These are phyloP conservation scores for Talinum fruticosum DNA, from an alignment of 148 eudicot species.

Conservation along the genomic window DNA sequence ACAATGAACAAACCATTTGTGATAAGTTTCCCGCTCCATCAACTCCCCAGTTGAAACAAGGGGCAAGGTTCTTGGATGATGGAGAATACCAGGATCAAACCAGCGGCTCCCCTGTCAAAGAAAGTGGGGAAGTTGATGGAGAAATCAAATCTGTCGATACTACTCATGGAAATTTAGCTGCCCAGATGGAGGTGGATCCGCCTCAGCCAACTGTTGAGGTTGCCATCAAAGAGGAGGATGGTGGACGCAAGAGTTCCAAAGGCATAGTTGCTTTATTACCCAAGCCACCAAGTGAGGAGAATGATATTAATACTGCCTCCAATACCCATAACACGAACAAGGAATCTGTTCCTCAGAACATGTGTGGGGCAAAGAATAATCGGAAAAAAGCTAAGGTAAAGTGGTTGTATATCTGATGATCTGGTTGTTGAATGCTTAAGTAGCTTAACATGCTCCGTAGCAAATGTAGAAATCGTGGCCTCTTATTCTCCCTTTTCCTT, in stretches of 20 bases:
- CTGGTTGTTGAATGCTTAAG: too few relatives aligned
- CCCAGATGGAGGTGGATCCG: constrained; percentile 35
- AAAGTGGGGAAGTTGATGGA: constrained; percentile 45
- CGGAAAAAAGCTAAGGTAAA: constrained; percentile 64
- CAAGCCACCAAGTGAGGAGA: constrained; percentile 20
- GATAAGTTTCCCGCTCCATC: constrained; percentile 86
- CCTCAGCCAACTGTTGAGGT: constrained; percentile 24
- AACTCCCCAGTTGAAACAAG: constrained; percentile 75
- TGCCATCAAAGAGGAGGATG: constrained; percentile 40
- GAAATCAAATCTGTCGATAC: constrained; percentile 78
- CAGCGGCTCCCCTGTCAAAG: constrained; percentile 44
- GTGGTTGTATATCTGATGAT: background rate
- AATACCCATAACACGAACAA: constrained; percentile 27
- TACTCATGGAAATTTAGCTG: constrained; percentile 35
- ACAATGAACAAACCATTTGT: constrained; percentile 35
- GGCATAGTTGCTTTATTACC: constrained; percentile 20
- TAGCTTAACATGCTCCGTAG: too few relatives aligned
- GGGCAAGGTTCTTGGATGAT: constrained; percentile 53
- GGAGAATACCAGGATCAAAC: constrained; percentile 59
- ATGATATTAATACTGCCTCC: constrained; percentile 19
- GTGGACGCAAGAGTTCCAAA: constrained; percentile 24
- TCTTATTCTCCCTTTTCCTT: too few relatives aligned
- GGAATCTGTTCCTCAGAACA: constrained; percentile 29
- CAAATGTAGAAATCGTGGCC: too few relatives aligned
- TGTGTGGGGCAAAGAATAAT: constrained; percentile 38